A percentile compares a stretch with the other conserved stretches of the same genome.
Conservation (phyloP, 2,329 filamentous ascomycete genomes). For the Exophiala mesophila region DNA sequence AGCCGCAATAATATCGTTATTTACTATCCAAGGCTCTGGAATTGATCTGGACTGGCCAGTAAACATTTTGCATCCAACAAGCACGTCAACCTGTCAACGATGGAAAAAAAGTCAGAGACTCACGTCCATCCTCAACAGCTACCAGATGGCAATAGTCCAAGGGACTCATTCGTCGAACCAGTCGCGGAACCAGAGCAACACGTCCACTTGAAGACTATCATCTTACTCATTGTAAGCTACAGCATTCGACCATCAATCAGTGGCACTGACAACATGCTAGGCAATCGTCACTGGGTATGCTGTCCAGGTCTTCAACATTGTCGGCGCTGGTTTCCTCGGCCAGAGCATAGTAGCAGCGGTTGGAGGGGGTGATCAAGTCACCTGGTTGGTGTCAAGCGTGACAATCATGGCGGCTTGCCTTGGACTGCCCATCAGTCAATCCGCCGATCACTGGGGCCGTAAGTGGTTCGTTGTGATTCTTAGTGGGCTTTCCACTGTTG, state of each 20-base stretch:
- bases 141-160: too few relatives aligned
- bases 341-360: conserved; percentile 6
- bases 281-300: not conserved
- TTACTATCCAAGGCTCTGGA: too few relatives aligned
- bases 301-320: conserved; percentile 2
- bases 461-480: conserved; percentile 4
- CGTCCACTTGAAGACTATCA: conserved; percentile 1
- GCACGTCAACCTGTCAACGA: too few relatives aligned
- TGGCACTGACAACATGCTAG: not conserved
- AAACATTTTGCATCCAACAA: too few relatives aligned
- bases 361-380: conserved; percentile 4
- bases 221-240: not conserved
- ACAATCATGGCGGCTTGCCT: conserved; percentile 3
- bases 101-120: too few relatives aligned
- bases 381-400: conserved; percentile 11
- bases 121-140: too few relatives aligned
- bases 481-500: not conserved
- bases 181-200: not conserved
- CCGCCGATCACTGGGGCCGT: conserved; percentile 12
- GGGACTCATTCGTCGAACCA: too few relatives aligned
- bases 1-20: too few relatives aligned
- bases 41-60: too few relatives aligned
- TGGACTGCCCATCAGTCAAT: conserved; percentile 2
- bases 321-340: not conserved
- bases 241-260: not conserved